A percentile compares a stretch with the other conserved stretches of the same genome.
Conservation (phyloP, 192 early-diverging fungal species). For the Kickxella alabastrina region DNA sequence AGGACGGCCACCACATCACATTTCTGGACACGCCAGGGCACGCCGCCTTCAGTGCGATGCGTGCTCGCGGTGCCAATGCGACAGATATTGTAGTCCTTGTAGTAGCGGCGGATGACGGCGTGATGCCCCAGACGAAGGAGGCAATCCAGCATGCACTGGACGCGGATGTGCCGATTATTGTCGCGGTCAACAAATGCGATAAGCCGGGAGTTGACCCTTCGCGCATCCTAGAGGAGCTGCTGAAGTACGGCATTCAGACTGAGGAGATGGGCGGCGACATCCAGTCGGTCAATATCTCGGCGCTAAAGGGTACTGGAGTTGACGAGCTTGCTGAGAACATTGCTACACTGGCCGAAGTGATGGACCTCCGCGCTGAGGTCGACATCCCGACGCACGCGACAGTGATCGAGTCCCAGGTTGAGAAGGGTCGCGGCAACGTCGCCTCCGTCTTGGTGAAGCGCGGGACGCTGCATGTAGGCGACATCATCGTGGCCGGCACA, state of each 20-base stretch:
- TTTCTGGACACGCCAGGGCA: slow-evolving; percentile 98
- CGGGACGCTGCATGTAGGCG: slow-evolving; percentile 78
- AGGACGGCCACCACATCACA: slow-evolving; percentile 61
- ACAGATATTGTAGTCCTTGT: slow-evolving; percentile 98
- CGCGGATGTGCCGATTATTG: slow-evolving; percentile 84
- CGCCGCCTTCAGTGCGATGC: slow-evolving; percentile 92
- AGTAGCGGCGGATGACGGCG: slow-evolving; percentile 94
- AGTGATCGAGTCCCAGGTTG: slow-evolving; percentile 84
- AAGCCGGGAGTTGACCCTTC: slow-evolving; percentile 72
- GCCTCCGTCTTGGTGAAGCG: slow-evolving; percentile 86
- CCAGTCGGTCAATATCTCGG: slow-evolving; percentile 86
- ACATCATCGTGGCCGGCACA: slow-evolving; percentile 78
- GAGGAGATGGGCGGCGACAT: slow-evolving; percentile 95
- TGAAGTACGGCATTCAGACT: slow-evolving; percentile 75
- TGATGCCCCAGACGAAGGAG: slow-evolving; percentile 98
- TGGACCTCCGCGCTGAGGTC: slow-evolving; percentile 82
- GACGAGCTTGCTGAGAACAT: slow-evolving; percentile 89
- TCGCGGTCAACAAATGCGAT: slow-evolving; percentile 98
- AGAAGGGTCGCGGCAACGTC: slow-evolving; percentile 80
- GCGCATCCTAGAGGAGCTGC: slow-evolving; percentile 61
- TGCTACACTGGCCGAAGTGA: slow-evolving; percentile 76
- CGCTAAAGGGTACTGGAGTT: slow-evolving; percentile 79
- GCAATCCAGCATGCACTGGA: slow-evolving; percentile 88
- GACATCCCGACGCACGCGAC: slow-evolving; percentile 75
- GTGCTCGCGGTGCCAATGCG: slow-evolving; percentile 84